phyloP scores from a whole-genome alignment of 306 rosid species.

The Vigna mungo region DNA sequence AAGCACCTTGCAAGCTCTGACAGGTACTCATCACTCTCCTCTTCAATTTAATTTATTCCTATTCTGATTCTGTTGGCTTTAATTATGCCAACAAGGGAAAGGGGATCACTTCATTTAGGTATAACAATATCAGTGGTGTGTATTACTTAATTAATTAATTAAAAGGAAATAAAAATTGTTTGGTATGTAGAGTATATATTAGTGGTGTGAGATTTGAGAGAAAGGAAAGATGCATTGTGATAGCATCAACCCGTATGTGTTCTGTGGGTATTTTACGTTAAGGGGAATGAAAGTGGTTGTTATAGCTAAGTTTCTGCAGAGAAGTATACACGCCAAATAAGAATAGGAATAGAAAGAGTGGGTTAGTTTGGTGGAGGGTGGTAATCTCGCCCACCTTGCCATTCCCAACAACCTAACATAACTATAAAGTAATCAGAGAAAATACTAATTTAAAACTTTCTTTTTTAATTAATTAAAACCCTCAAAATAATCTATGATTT shows the following conservation, averaged over 20 bases:
- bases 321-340: constrained; percentile 13
- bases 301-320: constrained; percentile 38
- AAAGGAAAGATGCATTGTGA: constrained; percentile 30
- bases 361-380: constrained; percentile 53
- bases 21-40: constrained; percentile 52
- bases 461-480: too few species aligned
- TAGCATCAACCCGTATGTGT: not conserved
- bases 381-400: constrained; percentile 46
- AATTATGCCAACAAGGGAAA: not conserved
- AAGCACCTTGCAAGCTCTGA: constrained; percentile 84
- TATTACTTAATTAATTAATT: constrained; percentile 12
- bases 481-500: too few species aligned
- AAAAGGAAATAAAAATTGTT: not conserved
- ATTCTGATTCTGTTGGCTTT: not conserved
- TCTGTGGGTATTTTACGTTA: constrained; percentile 23
- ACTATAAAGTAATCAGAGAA: too few species aligned
- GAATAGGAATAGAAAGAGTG: constrained; percentile 44
- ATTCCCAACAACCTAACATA: constrained; percentile 38
- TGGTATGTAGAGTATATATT: not conserved
- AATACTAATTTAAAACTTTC: too few species aligned
- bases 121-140: not conserved
- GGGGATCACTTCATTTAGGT: not conserved
- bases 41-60: not conserved
- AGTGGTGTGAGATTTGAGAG: constrained; percentile 34
- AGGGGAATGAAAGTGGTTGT: constrained; percentile 45